Conservation (phyloP, 805 yeast genomes). For the Barnettozyma pratensis region DNA sequence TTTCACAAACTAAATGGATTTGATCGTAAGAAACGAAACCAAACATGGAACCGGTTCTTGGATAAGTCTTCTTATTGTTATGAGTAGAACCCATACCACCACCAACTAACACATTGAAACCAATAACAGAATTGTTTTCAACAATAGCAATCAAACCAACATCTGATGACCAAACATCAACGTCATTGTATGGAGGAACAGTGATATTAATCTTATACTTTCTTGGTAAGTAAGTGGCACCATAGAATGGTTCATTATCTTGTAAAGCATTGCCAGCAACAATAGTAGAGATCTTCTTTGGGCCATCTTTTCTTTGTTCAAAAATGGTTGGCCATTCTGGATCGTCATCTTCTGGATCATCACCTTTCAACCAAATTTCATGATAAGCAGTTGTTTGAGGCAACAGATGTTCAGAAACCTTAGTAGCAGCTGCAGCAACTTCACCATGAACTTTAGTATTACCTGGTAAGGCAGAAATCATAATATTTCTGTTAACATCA, state of each 20-base stretch:
- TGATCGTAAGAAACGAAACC: conserved; percentile 71
- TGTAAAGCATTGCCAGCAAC: conserved; percentile 85
- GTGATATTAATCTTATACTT: conserved; percentile 93
- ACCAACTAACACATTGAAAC: conserved; percentile 88
- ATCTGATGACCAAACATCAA: conserved; percentile 94
- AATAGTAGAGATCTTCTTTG: conserved; percentile 70
- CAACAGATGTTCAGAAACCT: conserved; percentile 74
- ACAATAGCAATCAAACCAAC: conserved; percentile 88
- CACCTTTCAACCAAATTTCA: conserved; percentile 93
- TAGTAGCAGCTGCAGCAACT: conserved; percentile 55
- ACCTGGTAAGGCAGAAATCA: conserved; percentile 83
- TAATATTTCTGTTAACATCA: conserved; percentile 95
- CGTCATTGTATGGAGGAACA: conserved; percentile 94
- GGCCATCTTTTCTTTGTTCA: conserved; percentile 67
- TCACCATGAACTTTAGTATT: conserved; percentile 79
- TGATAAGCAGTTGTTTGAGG: conserved; percentile 95
- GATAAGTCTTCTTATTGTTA: conserved; percentile 93
- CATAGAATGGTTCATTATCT: conserved; percentile 82
- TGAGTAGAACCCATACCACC: conserved; percentile 99
- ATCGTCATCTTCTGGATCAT: conserved; percentile 62
- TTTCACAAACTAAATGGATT: conserved; percentile 76
- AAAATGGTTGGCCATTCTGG: conserved; percentile 59
- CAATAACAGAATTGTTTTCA: conserved; percentile 53
- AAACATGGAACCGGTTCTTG: conserved; percentile 85
- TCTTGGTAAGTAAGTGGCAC: conserved; percentile 85